phyloP scores from a whole-genome alignment of 345 rosid genomes.

The Stellera chamaejasme region DNA sequence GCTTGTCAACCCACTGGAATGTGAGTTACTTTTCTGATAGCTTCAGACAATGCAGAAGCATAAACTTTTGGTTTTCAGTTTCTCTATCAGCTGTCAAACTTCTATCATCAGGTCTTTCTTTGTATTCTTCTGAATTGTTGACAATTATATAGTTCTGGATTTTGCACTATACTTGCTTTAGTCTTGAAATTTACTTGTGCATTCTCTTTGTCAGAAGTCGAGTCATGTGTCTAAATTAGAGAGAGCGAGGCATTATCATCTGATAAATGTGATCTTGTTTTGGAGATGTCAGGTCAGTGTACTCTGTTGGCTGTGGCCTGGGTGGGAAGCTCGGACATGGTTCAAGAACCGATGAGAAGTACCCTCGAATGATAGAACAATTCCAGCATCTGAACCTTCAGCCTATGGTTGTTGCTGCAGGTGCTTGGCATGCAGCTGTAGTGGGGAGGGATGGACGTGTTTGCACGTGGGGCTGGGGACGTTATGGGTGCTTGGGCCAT shows the following conservation, averaged over 20 bases:
- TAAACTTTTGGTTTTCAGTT: no score
- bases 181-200: not conserved
- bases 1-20: slow-evolving; percentile 89
- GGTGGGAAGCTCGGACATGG: slow-evolving; percentile 99
- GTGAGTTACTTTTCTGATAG: slow-evolving; percentile 43
- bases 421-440: slow-evolving; percentile 98
- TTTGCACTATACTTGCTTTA: no score
- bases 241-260: no score
- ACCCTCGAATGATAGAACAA: slow-evolving; percentile 83
- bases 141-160: no score
- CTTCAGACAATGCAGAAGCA: not conserved
- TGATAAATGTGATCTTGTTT: slow-evolving; percentile 1
- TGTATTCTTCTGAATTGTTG: no score
- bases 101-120: no score
- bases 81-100: no score
- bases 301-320: slow-evolving; percentile 97
- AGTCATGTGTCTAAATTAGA: no score
- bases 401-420: slow-evolving; percentile 87
- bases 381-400: slow-evolving; percentile 64
- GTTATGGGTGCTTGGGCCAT: slow-evolving; percentile 90
- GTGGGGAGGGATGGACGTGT: slow-evolving; percentile 88
- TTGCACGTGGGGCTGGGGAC: slow-evolving; percentile 99
- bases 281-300: slow-evolving; percentile 60
- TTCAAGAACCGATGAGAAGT: slow-evolving; percentile 58
- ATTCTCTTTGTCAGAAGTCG: not conserved